Evolutionary conservation across 768 basidiomycete species (phyloP), one percentile per base, ranked within the genome.

Genomic region (Gelatoporia subvermispora): DNA sequence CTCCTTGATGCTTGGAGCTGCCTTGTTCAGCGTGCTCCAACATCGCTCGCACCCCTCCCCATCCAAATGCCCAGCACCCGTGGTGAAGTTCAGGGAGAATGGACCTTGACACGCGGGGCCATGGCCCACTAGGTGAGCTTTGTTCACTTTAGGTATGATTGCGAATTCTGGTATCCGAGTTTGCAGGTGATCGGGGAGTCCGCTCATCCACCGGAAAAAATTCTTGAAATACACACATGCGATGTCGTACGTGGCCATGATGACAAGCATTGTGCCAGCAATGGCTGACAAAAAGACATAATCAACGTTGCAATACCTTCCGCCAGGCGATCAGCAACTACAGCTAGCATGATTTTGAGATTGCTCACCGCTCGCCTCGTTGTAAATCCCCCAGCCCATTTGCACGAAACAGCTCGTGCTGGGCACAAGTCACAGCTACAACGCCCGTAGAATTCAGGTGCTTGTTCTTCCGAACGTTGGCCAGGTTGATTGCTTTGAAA

Each of bases 81-180:
- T 31, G 9, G 50, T 44, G 41, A 61, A 65, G 21, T 65, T 67
- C 10, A 75, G 52, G 2, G 60, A 67, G 41, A 55, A 72, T 1
- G 43, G 44, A 16, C 44, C 48, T 8, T 65, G 65, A 42, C 71
- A 72, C 3, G 49, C 21, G 0, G 54, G 24, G 0, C 57, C 52
- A 38, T 76, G 73, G 0, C 55, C 65, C 2, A 60, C 55, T 16
- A 73, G 57, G 21, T 76, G 74, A 45, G 69, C 71, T 31, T 67
- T 66, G 0, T 69, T 73, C 2, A 75, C 51, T 2, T 65, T 35
- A 11, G 40, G 63, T 5, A 39, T 43, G 10, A 55, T 28, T 18
- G 10, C n/a, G 5, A 24, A 18, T 31, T 10, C 7, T 22, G 10
- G 23, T 39, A 22, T 43, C 18, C 22, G 41, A 40, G 5, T 5